These are phyloP conservation scores for Calonectria henricotiae DNA, from an alignment of 2,329 filamentous ascomycete genomes.

Conservation along the genomic window DNA sequence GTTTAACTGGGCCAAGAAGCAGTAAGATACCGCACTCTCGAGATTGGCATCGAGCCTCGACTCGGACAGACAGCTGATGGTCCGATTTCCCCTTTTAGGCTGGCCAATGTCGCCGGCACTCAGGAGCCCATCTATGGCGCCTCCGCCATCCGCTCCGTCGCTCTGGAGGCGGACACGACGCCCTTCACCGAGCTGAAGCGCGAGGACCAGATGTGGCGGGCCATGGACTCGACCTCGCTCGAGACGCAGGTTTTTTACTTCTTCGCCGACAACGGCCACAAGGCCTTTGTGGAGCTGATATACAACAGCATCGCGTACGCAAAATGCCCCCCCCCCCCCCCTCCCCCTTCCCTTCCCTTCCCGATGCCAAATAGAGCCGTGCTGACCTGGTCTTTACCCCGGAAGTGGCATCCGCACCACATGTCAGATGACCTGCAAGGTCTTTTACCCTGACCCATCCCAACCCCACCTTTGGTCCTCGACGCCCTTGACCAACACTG, in stretches of 20 bases:
- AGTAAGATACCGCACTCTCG: constrained; percentile 69
- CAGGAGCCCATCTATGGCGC: constrained; percentile 97
- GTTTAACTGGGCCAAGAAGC: constrained; percentile 96
- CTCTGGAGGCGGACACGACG: constrained; percentile 82
- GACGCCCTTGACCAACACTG: constrained; percentile 82
- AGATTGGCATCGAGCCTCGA: neutral
- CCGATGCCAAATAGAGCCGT: constrained; percentile 30
- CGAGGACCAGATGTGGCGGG: constrained; percentile 87
- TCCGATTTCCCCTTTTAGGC: constrained; percentile 59
- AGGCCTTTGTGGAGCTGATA: constrained; percentile 91
- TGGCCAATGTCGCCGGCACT: constrained; percentile 90
- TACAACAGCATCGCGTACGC: constrained; percentile 98
- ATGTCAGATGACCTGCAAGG: constrained; percentile 93
- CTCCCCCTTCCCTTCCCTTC: constrained; percentile 12
- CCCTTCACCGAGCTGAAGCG: constrained; percentile 86
- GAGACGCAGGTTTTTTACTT: constrained; percentile 98
- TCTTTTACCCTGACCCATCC: constrained; percentile 83
- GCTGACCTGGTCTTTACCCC: constrained; percentile 28
- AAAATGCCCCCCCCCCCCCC: constrained; percentile 8
- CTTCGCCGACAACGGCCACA: constrained; percentile 81
- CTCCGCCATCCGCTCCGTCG: constrained; percentile 87
- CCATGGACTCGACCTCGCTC: constrained; percentile 88
- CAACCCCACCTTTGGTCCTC: constrained; percentile 88
- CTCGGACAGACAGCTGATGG: constrained; percentile 38
- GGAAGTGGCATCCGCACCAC: constrained; percentile 89